Conservation (phyloP, 208 protist genomes). For the Porcisia hertigi region DNA sequence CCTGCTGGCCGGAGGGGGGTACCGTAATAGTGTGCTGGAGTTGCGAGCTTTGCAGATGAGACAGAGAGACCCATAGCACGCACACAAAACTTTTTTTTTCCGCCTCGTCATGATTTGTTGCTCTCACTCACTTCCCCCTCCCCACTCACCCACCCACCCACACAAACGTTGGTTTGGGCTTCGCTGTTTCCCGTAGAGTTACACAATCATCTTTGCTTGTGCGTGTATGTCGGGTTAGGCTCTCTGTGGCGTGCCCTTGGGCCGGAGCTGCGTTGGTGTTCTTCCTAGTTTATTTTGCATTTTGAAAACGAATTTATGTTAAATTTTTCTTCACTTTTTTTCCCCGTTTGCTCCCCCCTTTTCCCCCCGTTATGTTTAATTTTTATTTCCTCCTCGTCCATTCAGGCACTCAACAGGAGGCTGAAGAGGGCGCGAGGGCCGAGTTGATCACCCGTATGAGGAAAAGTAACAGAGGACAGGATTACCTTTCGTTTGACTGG, state of each 20-base stretch:
- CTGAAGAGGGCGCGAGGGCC: too few species aligned
- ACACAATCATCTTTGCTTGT: not conserved
- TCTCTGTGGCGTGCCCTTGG: not conserved
- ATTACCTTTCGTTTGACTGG: too few species aligned
- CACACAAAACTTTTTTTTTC: not conserved
- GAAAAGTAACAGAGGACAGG: too few species aligned
- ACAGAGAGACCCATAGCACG: not conserved
- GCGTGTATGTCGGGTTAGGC: not conserved
- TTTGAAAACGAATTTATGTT: constrained; percentile 5
- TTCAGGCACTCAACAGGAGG: too few species aligned
- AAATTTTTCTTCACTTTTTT: not conserved
- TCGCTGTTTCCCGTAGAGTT: not conserved
- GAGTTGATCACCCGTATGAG: too few species aligned
- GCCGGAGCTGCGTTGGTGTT: not conserved
- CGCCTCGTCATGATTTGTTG: not conserved
- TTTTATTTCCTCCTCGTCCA: constrained; percentile 4
- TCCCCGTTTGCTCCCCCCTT: not conserved
- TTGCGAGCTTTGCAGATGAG: not conserved
- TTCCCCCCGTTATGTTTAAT: constrained; percentile 6
- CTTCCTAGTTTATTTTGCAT: not conserved
- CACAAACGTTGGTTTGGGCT: not conserved
- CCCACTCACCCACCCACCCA: too few species aligned
- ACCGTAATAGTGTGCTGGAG: not conserved
- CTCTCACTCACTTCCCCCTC: not conserved
- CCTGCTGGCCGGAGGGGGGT: not conserved